A percentile compares a stretch with the other conserved stretches of the same genome.
These are phyloP conservation scores for Colletotrichum caudatum DNA, from an alignment of 2,329 filamentous ascomycete species.

Conservation along the genomic window DNA sequence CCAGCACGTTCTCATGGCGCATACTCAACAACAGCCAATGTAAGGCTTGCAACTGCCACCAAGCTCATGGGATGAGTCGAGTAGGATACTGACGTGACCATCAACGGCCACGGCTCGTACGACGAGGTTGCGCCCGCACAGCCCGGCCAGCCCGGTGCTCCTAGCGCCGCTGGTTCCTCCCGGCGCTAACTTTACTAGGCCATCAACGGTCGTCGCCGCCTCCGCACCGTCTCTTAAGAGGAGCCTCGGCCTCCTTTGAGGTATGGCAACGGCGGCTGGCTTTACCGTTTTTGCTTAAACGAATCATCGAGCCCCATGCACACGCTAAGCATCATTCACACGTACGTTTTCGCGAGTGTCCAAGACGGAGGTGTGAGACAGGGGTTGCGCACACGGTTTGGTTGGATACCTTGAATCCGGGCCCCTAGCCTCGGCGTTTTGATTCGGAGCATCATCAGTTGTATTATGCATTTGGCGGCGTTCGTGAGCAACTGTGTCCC, in stretches of 20 bases:
- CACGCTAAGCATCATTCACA: background rate
- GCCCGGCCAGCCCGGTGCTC: background rate
- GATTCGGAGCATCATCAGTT: slow-evolving; percentile 1
- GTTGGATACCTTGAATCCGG: background rate
- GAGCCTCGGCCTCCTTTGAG: slow-evolving; percentile 46
- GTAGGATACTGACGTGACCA: no score
- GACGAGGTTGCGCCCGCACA: background rate
- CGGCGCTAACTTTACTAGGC: slow-evolving; percentile 8
- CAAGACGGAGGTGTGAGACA: background rate
- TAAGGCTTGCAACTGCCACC: slow-evolving; percentile 9
- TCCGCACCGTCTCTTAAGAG: slow-evolving; percentile 46
- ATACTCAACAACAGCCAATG: slow-evolving; percentile 44
- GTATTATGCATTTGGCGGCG: slow-evolving; percentile 29
- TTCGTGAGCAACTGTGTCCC: slow-evolving; percentile 21
- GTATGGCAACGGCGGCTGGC: slow-evolving; percentile 31
- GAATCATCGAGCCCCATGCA: background rate
- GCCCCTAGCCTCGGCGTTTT: slow-evolving; percentile 6
- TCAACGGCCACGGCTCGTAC: slow-evolving; percentile 21
- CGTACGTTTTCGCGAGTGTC: background rate
- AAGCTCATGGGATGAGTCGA: no score
- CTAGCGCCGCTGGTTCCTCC: slow-evolving; percentile 4
- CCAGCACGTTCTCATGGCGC: background rate
- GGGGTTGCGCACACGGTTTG: background rate
- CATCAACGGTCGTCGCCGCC: slow-evolving; percentile 25
- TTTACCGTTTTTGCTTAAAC: slow-evolving; percentile 18